A percentile compares a stretch with the other conserved stretches of the same genome.
These are phyloP conservation scores for Acidomyces sp. DNA, from an alignment of 495 filamentous ascomycete species.

Conservation along the genomic window DNA sequence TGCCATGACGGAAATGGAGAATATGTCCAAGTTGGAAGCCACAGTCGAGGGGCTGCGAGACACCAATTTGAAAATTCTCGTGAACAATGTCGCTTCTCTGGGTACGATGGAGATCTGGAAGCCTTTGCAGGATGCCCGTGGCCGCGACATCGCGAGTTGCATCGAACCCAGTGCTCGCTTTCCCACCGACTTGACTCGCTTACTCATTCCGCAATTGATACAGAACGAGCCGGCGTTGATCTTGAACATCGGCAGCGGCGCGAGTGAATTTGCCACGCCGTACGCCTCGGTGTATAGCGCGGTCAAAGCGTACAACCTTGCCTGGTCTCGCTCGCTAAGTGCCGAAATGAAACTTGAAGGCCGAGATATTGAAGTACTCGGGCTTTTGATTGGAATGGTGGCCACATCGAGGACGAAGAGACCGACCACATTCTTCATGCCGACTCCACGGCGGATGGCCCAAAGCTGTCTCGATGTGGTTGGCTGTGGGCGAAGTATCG, in stretches of 20 bases:
- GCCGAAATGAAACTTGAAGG: constrained; percentile 4
- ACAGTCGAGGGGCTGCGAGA: constrained; percentile 14
- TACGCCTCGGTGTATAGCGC: constrained; percentile 1
- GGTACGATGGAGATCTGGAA: constrained; percentile 1
- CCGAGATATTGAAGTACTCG: constrained; percentile 2
- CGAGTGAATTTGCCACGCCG: constrained; percentile 3
- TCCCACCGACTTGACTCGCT: constrained; percentile 29
- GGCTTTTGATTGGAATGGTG: not conserved
- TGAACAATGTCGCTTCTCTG: constrained; percentile 39
- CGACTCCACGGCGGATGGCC: not conserved
- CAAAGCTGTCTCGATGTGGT: constrained; percentile 2
- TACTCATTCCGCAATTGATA: constrained; percentile 28
- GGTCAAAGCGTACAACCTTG: constrained; percentile 3
- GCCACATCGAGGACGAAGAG: not conserved
- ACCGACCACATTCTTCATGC: not conserved
- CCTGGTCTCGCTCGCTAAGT: not conserved
- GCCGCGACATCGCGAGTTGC: constrained; percentile 8
- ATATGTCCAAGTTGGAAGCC: constrained; percentile 14
- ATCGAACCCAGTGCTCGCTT: constrained; percentile 22
- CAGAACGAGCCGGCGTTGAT: constrained; percentile 29
- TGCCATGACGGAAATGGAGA: constrained; percentile 17
- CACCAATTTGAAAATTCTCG: constrained; percentile 24
- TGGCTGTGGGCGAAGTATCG: not conserved
- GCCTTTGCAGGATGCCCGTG: not conserved
- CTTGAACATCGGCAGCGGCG: constrained; percentile 31